phyloP scores from a whole-genome alignment of 1,284 basidiomycete genomes.

The Trametes pubescens region DNA sequence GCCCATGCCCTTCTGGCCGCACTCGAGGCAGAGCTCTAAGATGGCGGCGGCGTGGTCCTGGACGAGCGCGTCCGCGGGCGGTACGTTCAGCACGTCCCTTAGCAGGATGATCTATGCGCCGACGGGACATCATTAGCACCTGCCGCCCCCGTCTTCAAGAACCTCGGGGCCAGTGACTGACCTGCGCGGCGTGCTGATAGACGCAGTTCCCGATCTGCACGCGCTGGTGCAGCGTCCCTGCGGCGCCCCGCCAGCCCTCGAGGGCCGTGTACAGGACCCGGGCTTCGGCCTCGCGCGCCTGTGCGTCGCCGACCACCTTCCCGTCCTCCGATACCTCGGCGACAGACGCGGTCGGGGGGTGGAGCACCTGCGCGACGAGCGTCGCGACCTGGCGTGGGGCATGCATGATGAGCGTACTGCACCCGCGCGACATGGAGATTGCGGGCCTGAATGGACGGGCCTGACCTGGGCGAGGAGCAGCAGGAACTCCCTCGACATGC shows the following conservation, averaged over 20 bases:
- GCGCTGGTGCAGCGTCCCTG: slow-evolving; percentile 35
- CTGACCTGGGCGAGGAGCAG: slow-evolving; percentile 44
- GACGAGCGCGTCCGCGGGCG: slow-evolving; percentile 47
- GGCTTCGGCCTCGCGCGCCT: slow-evolving; percentile 37
- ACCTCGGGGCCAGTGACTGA: slow-evolving; percentile 30
- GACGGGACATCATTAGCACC: slow-evolving; percentile 17
- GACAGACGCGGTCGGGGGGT: slow-evolving; percentile 16
- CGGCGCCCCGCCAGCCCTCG: slow-evolving; percentile 39
- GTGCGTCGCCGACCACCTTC: slow-evolving; percentile 19
- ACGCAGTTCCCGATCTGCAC: slow-evolving; percentile 44
- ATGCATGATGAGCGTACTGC: not conserved
- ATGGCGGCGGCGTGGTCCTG: slow-evolving; percentile 44
- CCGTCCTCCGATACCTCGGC: slow-evolving; percentile 33
- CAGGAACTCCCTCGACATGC: slow-evolving; percentile 47
- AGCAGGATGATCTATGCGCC: slow-evolving; percentile 51
- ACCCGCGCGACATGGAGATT: slow-evolving; percentile 3
- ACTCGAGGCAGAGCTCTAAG: slow-evolving; percentile 43
- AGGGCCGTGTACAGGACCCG: slow-evolving; percentile 38
- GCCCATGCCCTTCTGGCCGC: slow-evolving; percentile 43
- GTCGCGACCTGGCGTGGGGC: slow-evolving; percentile 31
- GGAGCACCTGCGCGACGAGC: slow-evolving; percentile 37
- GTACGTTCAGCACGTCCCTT: slow-evolving; percentile 51
- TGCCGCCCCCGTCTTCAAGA: slow-evolving; percentile 17
- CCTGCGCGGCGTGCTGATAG: slow-evolving; percentile 46
- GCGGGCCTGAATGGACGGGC: not conserved